A percentile compares a stretch with the other conserved stretches of the same genome.
These are phyloP conservation scores for Platanus orientalis DNA, from an alignment of 164 flowering plant genomes.

Conservation along the genomic window DNA sequence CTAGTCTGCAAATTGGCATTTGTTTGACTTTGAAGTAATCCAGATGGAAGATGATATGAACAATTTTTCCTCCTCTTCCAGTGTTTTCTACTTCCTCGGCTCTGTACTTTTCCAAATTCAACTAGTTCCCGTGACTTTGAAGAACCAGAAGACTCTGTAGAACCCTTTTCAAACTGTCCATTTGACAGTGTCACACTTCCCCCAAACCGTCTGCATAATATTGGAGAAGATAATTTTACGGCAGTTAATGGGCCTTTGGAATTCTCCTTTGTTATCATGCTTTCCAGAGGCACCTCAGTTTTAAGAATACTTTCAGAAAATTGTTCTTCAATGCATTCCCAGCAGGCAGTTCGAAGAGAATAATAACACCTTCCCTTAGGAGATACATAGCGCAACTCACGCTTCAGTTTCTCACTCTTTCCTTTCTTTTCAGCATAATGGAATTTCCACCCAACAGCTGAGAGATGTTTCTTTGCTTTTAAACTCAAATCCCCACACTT, in stretches of 20 bases:
- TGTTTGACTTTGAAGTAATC: constrained; percentile 4
- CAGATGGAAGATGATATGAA: constrained; percentile 7
- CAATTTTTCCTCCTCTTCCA: constrained; percentile 17
- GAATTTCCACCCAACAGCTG: constrained; percentile 53
- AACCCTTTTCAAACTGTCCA: constrained; percentile 8
- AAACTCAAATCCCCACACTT: not conserved
- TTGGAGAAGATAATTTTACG: constrained; percentile 4
- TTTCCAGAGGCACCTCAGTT: not conserved
- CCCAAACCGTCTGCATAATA: not conserved
- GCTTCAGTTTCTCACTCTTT: constrained; percentile 3
- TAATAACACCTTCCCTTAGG: constrained; percentile 33
- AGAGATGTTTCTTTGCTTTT: constrained; percentile 54
- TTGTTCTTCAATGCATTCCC: constrained; percentile 24
- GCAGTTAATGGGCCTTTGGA: constrained; percentile 3
- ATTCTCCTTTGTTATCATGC: not conserved
- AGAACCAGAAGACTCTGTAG: constrained; percentile 1
- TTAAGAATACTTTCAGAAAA: not conserved
- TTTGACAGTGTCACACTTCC: constrained; percentile 7
- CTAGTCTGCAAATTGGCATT: constrained; percentile 9
- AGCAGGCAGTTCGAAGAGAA: constrained; percentile 56
- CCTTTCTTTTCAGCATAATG: not conserved
- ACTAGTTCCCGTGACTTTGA: constrained; percentile 5
- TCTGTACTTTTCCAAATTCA: constrained; percentile 1
- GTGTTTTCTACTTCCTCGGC: constrained; percentile 9
- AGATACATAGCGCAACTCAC: constrained; percentile 35